These are phyloP conservation scores for Ramularia endophylla DNA, from an alignment of 2,329 filamentous ascomycete genomes.

Conservation along the genomic window DNA sequence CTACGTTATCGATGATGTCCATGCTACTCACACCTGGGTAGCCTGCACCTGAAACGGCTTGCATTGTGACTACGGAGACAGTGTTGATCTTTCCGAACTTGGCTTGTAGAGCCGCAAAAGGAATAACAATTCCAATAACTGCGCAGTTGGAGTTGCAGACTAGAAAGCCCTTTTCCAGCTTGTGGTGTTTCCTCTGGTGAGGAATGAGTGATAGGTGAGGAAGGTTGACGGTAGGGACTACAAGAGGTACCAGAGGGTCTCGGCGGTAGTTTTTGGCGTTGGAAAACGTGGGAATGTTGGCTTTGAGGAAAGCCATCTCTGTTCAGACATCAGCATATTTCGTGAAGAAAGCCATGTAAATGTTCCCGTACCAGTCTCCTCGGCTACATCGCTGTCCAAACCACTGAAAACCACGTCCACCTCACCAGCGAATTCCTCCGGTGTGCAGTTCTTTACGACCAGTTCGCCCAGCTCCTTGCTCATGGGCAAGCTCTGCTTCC, in stretches of 20 bases:
- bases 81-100: constrained; percentile 71
- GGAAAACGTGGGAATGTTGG: constrained; percentile 87
- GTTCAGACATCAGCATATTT: constrained; percentile 7
- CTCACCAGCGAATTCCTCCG: constrained; percentile 79
- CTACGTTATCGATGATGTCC: constrained; percentile 95
- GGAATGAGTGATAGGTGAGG: constrained; percentile 79
- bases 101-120: constrained; percentile 82
- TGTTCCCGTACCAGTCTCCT: constrained; percentile 65
- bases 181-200: constrained; percentile 71
- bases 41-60: constrained; percentile 88
- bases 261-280: constrained; percentile 97
- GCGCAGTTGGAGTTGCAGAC: constrained; percentile 99
- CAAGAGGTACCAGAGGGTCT: constrained; percentile 82
- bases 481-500: constrained; percentile 89
- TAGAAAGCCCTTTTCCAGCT: constrained; percentile 77
- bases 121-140: constrained; percentile 92
- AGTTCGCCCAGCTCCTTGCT: constrained; percentile 68
- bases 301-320: constrained; percentile 88
- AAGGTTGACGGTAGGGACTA: constrained; percentile 93
- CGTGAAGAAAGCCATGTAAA: background rate
- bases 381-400: constrained; percentile 85
- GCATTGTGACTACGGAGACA: constrained; percentile 88
- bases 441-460: constrained; percentile 77
- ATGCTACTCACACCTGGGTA: constrained; percentile 87
- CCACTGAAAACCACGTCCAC: constrained; percentile 84